Base-by-base conservation (phyloP, 306 rosid genomes). In the Trifolium fragiferum region DNA sequence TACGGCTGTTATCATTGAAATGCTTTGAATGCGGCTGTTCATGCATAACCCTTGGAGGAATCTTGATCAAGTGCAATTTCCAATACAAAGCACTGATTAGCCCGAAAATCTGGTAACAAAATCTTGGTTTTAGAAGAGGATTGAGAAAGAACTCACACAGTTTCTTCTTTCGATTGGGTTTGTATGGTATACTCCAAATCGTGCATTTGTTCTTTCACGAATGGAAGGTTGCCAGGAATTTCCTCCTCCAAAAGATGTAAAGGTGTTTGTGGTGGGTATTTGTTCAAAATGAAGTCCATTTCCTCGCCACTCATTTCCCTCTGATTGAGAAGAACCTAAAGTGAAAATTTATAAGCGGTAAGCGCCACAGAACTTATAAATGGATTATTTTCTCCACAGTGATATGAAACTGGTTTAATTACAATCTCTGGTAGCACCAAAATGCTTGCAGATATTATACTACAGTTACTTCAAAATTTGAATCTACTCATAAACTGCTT, bases 241-340 rank as follows among this genome's bases (percentile, higher is more conserved):
- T 90, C 98, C 77, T 86, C 90, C 73, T 90, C 83, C 77, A 92
- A 79, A 82, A 81, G 78, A 74, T 69, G 77, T 32, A 90, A 47
- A 0, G 96, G 93, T 30, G 98, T 94, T 76, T 88, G 90, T 43
- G 96, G 89, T 62, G 96, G 99, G 89, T 94, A 94, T 40, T 83
- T 86, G 88, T 75, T 84, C 81, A 92, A 57, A 66, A 94, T 89
- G 49, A 83, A 84, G 61, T 92, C 90, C 21, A 94, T 72, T 86
- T 92, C 96, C 72, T 86, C 88, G 40, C 99, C 96, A 21, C 81
- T 80, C 67, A 94, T 87, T 82, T 94, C 99, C 74, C 76, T 75
- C 76, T 82, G 92, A 71, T 78, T 68, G 16, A 94, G 87, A 73
- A 94, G 95, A 84, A 92, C 99, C 97, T 91, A 88, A 80, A 65